Conservation (phyloP, 805 yeast species). For the Cyberlindnera meyerae region DNA sequence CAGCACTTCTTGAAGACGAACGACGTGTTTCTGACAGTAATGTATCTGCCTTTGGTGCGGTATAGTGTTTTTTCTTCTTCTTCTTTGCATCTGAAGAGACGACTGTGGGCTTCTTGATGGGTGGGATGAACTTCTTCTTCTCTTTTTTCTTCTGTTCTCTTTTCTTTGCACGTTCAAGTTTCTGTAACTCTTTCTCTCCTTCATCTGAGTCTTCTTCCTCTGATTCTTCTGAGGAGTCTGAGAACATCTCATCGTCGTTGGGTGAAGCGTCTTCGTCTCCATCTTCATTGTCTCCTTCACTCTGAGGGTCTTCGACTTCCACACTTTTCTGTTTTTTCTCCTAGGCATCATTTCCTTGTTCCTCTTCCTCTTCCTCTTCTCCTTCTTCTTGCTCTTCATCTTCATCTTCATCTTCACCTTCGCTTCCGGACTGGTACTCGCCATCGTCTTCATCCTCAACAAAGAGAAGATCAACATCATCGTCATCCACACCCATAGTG, state of each 20-base stretch:
- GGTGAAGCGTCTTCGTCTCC: constrained; percentile 41
- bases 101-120: constrained; percentile 29
- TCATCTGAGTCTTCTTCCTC: constrained; percentile 56
- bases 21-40: constrained; percentile 53
- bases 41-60: constrained; percentile 43
- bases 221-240: constrained; percentile 44
- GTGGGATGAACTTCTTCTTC: constrained; percentile 28
- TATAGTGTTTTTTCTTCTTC: constrained; percentile 32
- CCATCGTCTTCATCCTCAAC: constrained; percentile 57
- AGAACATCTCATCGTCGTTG: constrained; percentile 40
- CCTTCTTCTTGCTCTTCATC: constrained; percentile 4
- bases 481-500: constrained; percentile 45
- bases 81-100: no score
- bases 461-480: constrained; percentile 68
- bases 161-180: constrained; percentile 34
- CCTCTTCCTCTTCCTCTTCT: constrained; percentile 19
- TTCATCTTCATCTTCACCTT: constrained; percentile 29
- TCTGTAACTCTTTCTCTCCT: constrained; percentile 61
- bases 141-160: constrained; percentile 26
- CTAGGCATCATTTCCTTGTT: constrained; percentile 14
- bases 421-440: constrained; percentile 36
- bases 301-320: constrained; percentile 9
- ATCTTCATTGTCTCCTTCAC: constrained; percentile 19
- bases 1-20: constrained; percentile 72
- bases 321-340: no score